Evolutionary conservation across 2,329 filamentous ascomycete genomes (phyloP).

Genomic region (Aspergillus thermomutatus): DNA sequence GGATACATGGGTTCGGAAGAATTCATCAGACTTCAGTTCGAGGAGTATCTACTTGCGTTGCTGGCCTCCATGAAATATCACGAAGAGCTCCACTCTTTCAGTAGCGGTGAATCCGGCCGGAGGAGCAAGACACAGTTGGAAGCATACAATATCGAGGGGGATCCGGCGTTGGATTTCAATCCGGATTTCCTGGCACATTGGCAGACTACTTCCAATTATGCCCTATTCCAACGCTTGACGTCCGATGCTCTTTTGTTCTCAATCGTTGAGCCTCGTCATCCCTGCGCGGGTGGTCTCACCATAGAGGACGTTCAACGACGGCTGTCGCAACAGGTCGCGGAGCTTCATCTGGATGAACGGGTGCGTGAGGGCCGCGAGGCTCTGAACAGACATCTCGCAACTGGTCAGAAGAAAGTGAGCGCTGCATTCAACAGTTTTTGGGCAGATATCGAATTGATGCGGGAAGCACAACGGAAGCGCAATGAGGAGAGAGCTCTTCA

Average conservation of each 20-base stretch:
- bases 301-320: slow-evolving; percentile 93
- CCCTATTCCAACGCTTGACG: slow-evolving; percentile 76
- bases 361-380: slow-evolving; percentile 80
- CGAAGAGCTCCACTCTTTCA: slow-evolving; percentile 55
- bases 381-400: slow-evolving; percentile 83
- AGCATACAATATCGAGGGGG: slow-evolving; percentile 65
- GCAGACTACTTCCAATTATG: slow-evolving; percentile 84
- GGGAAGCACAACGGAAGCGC: slow-evolving; percentile 65
- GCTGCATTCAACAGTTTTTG: slow-evolving; percentile 85
- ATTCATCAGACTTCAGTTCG: slow-evolving; percentile 94
- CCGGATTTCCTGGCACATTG: slow-evolving; percentile 83
- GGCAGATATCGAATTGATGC: slow-evolving; percentile 79
- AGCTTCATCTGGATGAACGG: slow-evolving; percentile 88
- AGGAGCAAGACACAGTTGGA: slow-evolving; percentile 52
- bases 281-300: slow-evolving; percentile 84
- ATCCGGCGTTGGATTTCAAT: slow-evolving; percentile 81
- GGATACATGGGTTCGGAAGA: slow-evolving; percentile 95
- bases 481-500: slow-evolving; percentile 34
- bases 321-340: slow-evolving; percentile 85
- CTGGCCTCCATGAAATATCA: slow-evolving; percentile 89
- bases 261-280: slow-evolving; percentile 88
- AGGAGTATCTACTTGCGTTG: slow-evolving; percentile 89
- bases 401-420: slow-evolving; percentile 82
- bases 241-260: slow-evolving; percentile 84
- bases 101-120: slow-evolving; percentile 42